Percentiles rank a stretch among this genome's conserved stretches.
phyloP scores from a whole-genome alignment of 2,329 filamentous ascomycete genomes.

The Alternaria consortialis region DNA sequence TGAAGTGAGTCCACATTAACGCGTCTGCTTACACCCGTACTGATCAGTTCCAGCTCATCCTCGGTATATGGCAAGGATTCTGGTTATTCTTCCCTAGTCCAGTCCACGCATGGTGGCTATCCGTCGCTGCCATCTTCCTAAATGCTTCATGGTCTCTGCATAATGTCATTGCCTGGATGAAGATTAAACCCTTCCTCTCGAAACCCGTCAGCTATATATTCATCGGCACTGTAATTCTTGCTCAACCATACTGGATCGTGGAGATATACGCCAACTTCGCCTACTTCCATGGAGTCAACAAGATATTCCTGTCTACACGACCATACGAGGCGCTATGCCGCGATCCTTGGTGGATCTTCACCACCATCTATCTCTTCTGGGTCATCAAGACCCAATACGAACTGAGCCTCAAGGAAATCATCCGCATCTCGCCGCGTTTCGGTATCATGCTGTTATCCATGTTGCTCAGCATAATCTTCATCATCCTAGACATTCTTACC shows the following conservation, averaged over 20 bases:
- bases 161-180: constrained; percentile 74
- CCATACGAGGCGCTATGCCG: constrained; percentile 69
- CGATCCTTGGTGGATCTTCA: constrained; percentile 75
- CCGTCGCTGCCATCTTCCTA: constrained; percentile 66
- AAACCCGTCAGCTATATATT: constrained; percentile 63
- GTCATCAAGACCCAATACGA: constrained; percentile 71
- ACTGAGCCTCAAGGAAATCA: constrained; percentile 65
- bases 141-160: constrained; percentile 71
- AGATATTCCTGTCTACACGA: constrained; percentile 63
- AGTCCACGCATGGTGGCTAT: constrained; percentile 71
- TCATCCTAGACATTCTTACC: constrained; percentile 68
- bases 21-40: neutral
- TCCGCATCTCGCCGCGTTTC: constrained; percentile 70
- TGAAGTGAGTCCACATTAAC: constrained; percentile 30
- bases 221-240: constrained; percentile 66
- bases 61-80: constrained; percentile 66
- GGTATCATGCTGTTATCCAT: constrained; percentile 69
- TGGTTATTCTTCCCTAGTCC: constrained; percentile 67
- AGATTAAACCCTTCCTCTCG: constrained; percentile 68
- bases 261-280: constrained; percentile 73
- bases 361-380: constrained; percentile 67
- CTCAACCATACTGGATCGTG: constrained; percentile 70
- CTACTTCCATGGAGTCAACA: constrained; percentile 67
- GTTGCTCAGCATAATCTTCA: constrained; percentile 68
- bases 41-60: constrained; percentile 56